Conservation (phyloP, 495 filamentous ascomycete genomes). For the Barbatosphaeria neglecta region DNA sequence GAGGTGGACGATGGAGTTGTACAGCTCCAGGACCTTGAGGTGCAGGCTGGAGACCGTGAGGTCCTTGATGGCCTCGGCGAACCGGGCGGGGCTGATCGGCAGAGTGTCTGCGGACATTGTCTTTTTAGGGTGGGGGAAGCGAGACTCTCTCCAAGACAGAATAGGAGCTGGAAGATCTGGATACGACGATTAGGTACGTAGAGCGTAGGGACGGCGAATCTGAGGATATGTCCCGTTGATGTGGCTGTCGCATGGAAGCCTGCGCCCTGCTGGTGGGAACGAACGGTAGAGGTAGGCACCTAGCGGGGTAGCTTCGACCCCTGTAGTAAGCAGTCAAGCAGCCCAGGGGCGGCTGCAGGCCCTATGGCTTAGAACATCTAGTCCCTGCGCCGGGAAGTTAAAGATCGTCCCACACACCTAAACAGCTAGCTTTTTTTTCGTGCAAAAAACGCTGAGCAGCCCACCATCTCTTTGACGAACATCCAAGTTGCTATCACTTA, state of each 20-base stretch:
- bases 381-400: not conserved
- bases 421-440: no score
- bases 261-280: no score
- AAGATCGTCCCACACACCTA: no score
- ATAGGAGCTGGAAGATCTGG: no score
- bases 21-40: slow-evolving; percentile 69
- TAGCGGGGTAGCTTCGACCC: not conserved
- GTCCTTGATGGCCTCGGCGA: slow-evolving; percentile 61
- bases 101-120: slow-evolving; percentile 34
- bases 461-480: not conserved
- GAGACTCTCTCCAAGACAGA: not conserved
- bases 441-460: not conserved
- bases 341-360: no score
- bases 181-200: no score
- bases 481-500: not conserved
- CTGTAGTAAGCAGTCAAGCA: not conserved
- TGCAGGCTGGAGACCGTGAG: slow-evolving; percentile 62
- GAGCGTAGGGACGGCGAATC: no score
- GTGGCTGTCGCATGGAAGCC: no score
- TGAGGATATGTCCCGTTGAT: no score
- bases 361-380: no score
- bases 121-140: no score
- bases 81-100: slow-evolving; percentile 50
- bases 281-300: no score
- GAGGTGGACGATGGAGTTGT: slow-evolving; percentile 74